Percentiles rank a stretch among this genome's conserved stretches.
Evolutionary conservation across 805 yeast species (phyloP).

Genomic region (Hanseniaspora thailandica): DNA sequence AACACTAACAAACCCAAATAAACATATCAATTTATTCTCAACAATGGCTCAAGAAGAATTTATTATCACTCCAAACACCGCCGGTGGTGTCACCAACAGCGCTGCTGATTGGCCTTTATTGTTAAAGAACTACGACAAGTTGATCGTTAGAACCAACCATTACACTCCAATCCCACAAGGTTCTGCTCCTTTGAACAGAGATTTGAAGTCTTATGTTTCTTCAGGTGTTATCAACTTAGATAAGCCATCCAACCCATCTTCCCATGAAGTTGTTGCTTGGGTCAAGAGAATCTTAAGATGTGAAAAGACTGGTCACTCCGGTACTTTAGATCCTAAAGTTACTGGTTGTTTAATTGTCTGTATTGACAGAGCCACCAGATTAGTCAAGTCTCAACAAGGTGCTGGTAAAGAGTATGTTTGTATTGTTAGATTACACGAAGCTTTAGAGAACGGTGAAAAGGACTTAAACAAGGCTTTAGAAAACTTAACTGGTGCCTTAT

Average conservation of each 20-base stretch:
- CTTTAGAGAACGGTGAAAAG: constrained; percentile 68
- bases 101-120: constrained; percentile 93
- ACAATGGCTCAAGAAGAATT: constrained; percentile 44
- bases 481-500: constrained; percentile 93
- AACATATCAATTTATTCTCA: background rate
- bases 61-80: constrained; percentile 76
- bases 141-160: constrained; percentile 90
- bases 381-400: constrained; percentile 98
- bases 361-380: constrained; percentile 93
- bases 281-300: constrained; percentile 87
- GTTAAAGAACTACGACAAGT: constrained; percentile 84
- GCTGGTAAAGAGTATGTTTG: constrained; percentile 99
- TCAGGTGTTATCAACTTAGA: constrained; percentile 96
- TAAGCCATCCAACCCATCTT: constrained; percentile 95
- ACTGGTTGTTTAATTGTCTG: constrained; percentile 98
- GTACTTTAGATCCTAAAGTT: constrained; percentile 97
- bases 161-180: constrained; percentile 97
- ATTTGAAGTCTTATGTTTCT: constrained; percentile 73
- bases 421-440: constrained; percentile 90
- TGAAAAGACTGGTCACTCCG: constrained; percentile 98
- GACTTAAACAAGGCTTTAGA: constrained; percentile 80
- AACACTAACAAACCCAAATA: background rate
- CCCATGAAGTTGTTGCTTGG: constrained; percentile 99
- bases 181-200: constrained; percentile 87
- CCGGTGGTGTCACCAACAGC: constrained; percentile 61